A percentile compares a stretch with the other conserved stretches of the same genome.
Conservation (phyloP, 768 basidiomycete genomes). For the Pleurotus djamor region DNA sequence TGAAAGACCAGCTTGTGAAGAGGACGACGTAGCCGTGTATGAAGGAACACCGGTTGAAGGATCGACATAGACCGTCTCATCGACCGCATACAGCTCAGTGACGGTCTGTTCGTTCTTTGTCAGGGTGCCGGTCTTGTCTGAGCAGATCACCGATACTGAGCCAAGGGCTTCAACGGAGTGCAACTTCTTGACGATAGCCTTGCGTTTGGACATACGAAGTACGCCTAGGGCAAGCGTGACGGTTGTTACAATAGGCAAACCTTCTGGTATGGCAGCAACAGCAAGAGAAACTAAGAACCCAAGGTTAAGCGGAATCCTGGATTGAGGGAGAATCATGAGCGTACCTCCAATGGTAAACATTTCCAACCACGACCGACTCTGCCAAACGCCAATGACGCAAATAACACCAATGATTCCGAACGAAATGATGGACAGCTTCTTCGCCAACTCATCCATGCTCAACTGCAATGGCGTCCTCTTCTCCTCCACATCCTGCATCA, state of each 20-base stretch:
- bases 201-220: constrained; percentile 89
- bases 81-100: constrained; percentile 83
- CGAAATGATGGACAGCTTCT: constrained; percentile 85
- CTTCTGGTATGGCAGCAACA: constrained; percentile 98
- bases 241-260: constrained; percentile 94
- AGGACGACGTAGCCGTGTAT: constrained; percentile 11
- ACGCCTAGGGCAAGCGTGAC: constrained; percentile 96
- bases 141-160: constrained; percentile 96
- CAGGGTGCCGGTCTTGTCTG: constrained; percentile 95
- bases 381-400: constrained; percentile 84
- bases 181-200: constrained; percentile 96
- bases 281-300: constrained; percentile 79
- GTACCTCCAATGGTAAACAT: constrained; percentile 99
- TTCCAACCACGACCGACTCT: constrained; percentile 87
- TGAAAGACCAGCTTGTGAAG: constrained; percentile 31
- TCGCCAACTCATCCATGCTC: constrained; percentile 95
- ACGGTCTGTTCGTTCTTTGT: constrained; percentile 98
- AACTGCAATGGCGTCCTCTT: constrained; percentile 89
- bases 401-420: constrained; percentile 96
- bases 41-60: constrained; percentile 36
- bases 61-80: constrained; percentile 73
- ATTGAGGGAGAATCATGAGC: constrained; percentile 17
- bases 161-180: constrained; percentile 94
- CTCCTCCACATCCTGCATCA: constrained; percentile 99
- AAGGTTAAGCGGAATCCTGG: neutral